Base-by-base conservation (phyloP, 495 filamentous ascomycete genomes). In the Neurospora pannonica region DNA sequence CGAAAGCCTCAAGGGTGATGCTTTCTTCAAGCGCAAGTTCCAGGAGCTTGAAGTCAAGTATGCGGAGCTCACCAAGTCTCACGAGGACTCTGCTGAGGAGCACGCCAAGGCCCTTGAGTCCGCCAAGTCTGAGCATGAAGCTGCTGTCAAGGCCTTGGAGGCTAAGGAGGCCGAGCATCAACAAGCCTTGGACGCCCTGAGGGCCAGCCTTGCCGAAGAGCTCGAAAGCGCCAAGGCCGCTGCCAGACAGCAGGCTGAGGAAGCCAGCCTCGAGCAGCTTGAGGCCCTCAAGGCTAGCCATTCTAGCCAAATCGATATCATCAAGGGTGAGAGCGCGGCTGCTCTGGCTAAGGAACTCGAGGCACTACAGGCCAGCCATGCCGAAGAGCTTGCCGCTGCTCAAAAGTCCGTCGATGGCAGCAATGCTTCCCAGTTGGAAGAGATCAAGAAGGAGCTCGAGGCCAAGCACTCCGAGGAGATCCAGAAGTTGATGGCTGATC, bases 1-100 rank as follows among this genome's bases (percentile, higher is more conserved):
- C 46, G 87, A 88, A 75, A 84, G 85, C 60, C 84, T 88, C n/a
- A 82, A 84, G 34, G 87, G 86, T 28, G 86, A 88, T 75, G 86
- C 87, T 39, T 86, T 85, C 73, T 86, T 87, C 77, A 88, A 86
- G 78, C 83, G 85, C 71, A 83, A 87, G 74, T 88, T 86, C 74
- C 81, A 88, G 54, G 85, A 84, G 38, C 81, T 89, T 19, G 84
- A 87, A 70, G 78, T 76, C 28, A 83, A 86, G 76, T 82, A 88
- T 73, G 78, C 80, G 24, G 85, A 87, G 71, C 78, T 86, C 13
- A 77, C 74, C 71, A 74, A 83, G 71, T 78, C 84, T 21, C 83
- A 87, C 75, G 78, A 81, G 39, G 80, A 84, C 70, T 77, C 80
- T 48, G 71, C 79, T 73, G 77, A 79, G 39, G 75, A 69, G 28